Evolutionary conservation across 805 yeast genomes (phyloP), one percentile per base, ranked within the genome.

Genomic region (Saccharomyces eubayanus): DNA sequence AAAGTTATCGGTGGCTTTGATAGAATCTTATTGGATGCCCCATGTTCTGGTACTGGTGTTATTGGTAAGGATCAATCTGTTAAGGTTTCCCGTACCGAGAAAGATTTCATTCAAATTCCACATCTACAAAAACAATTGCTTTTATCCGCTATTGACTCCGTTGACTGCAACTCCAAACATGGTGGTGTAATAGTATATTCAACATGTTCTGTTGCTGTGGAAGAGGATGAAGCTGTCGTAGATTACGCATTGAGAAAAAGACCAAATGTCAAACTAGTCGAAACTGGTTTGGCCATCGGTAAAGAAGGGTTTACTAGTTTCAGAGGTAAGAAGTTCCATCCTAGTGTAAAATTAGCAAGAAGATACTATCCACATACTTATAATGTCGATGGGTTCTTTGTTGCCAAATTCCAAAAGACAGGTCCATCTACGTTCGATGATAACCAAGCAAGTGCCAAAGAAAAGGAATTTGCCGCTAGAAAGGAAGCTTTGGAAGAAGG

Each of bases 11-110:
- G 99, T 62, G 99, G 99, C 0, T 94, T 94, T 64, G 98, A 94
- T 71, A 83, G 99, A 72, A 84, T 94, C 43, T 75, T 94, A 59
- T 77, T 94, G 62, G 99, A 94, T 78, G 99, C 99, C 31, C 99
- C 99, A 60, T 94, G 99, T 74, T 90, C 99, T 6, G 99, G 99
- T 76, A 92, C 99, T 2, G 99, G 99, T 74, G 99, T 94, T 62
- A 94, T 94, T 67, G 94, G 96, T 56, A 94, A 94, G 75, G 99
- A 94, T 74, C 96, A 89, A 67, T 84, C 89, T 52, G 98, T 94
- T 57, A 94, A 94, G 73, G 85, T 87, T 12, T 85, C 87, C 58
- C 85, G 98, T 77, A 90, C 96, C 21, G 97, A 90, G 68, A 90
- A 90, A 72, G 99, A 94, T 72, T 94, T 92, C 73, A 85, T 92